Evolutionary conservation across 768 basidiomycete genomes (phyloP).

Genomic region (Mycena galericulata): DNA sequence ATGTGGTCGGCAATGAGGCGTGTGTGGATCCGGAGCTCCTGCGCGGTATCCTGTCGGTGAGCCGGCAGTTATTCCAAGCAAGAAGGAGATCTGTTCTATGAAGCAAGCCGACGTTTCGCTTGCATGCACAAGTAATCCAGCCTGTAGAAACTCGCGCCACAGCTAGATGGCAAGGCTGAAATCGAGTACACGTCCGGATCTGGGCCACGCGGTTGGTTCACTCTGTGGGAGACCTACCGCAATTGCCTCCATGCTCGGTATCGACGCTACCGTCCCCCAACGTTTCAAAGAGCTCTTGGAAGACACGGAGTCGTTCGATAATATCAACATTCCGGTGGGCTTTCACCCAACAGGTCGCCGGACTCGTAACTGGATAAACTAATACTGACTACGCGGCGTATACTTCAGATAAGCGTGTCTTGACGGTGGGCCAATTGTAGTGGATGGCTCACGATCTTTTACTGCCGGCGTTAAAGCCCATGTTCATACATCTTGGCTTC

Average conservation of each 20-base stretch:
- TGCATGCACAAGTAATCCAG: too few relatives aligned
- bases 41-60: slow-evolving; percentile 67
- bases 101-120: too few relatives aligned
- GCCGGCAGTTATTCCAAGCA: slow-evolving; percentile 48
- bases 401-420: slow-evolving; percentile 61
- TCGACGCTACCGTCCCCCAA: slow-evolving; percentile 70
- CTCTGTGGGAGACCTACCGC: slow-evolving; percentile 73
- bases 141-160: slow-evolving; percentile 79
- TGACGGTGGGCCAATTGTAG: slow-evolving; percentile 76
- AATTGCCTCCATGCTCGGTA: slow-evolving; percentile 62
- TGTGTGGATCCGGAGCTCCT: slow-evolving; percentile 91
- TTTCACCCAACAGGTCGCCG: slow-evolving; percentile 71
- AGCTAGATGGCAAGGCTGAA: slow-evolving; percentile 76
- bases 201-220: slow-evolving; percentile 69
- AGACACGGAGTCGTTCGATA: slow-evolving; percentile 65
- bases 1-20: slow-evolving; percentile 77
- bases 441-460: slow-evolving; percentile 81
- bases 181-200: slow-evolving; percentile 47
- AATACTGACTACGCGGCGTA: slow-evolving; percentile 1
- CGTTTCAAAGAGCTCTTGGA: slow-evolving; percentile 64
- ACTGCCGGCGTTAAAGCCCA: slow-evolving; percentile 70
- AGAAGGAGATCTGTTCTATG: slow-evolving; percentile 80
- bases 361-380: not conserved
- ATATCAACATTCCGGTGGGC: slow-evolving; percentile 72
- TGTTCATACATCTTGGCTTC: slow-evolving; percentile 66